Base-by-base conservation (phyloP, 1,284 basidiomycete species). In the Rhodotorula sp. region DNA sequence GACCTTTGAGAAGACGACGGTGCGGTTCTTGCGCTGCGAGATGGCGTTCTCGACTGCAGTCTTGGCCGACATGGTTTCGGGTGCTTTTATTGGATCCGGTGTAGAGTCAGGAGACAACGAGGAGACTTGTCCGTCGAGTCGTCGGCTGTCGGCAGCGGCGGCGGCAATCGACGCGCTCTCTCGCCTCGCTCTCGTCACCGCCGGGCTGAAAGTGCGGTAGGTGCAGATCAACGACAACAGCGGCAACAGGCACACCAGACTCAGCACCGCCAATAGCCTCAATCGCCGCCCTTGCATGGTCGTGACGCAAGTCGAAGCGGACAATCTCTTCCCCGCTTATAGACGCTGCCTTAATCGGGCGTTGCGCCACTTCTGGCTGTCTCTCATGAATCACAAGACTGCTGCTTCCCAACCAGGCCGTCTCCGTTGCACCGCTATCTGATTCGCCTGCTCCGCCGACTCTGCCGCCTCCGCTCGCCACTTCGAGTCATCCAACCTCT, bases 1-100 rank as follows among this genome's bases (percentile, higher is more conserved):
- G 43, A 58, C 77, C 79, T 82, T 83, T 74, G 76, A 78, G 72
- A 83, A 83, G 34, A 83, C 77, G n/a, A 80, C 81, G 50, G 81
- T 69, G 57, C 78, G 74, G 54, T 55, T 55, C 69, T 58, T 62
- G 38, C 79, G 74, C 43, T 76, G 72, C 2, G 69, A 68, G 75
- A 83, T 82, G 68, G 80, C 77, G 60, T 78, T 71, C 64, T 80
- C 80, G 60, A 80, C 80, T 43, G 76, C 69, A 54, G 78, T 68
- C 68, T 80, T 81, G 56, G 76, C 80, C 16, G 79, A 75, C 81
- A 81, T 81, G 61, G 69, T 79, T 38, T 56, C n/a, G 73, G 5
- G 56, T 76, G 50, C 48, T 45, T 28, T 1, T 59, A 45, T 5
- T 26, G 5, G 28, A 31, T 31, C 54, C 38, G 38, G 38, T 43